Evolutionary conservation across 352 stramenopile species (phyloP).

Genomic region (Globisporangium solare): DNA sequence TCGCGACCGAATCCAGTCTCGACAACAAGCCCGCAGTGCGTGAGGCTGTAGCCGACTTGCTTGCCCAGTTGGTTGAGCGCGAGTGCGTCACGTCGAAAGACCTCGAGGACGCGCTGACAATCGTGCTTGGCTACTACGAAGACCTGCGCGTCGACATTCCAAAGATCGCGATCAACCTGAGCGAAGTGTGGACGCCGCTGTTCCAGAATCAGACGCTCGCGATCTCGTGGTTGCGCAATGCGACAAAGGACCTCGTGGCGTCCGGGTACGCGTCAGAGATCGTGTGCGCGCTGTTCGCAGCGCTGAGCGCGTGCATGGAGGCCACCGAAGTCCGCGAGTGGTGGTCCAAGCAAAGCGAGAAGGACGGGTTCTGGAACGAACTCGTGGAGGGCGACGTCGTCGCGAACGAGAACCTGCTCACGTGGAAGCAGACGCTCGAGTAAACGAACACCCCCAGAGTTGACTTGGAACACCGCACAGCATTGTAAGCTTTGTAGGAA

Average conservation of each 20-base stretch:
- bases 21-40: conserved; percentile 47
- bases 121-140: conserved; percentile 61
- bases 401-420: conserved; percentile 9
- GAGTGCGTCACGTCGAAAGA: conserved; percentile 48
- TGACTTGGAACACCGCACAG: neutral
- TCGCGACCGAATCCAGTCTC: conserved; percentile 39
- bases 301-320: conserved; percentile 25
- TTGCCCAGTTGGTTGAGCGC: conserved; percentile 32
- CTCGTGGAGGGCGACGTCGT: conserved; percentile 1
- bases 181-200: conserved; percentile 55
- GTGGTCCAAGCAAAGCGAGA: conserved; percentile 43
- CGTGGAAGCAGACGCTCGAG: conserved; percentile 19
- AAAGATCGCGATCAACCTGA: conserved; percentile 46
- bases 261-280: conserved; percentile 47
- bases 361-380: conserved; percentile 24
- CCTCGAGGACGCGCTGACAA: conserved; percentile 48
- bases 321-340: conserved; percentile 38
- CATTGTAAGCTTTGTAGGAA: neutral
- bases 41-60: conserved; percentile 34
- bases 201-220: conserved; percentile 47
- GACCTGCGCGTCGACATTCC: conserved; percentile 74
- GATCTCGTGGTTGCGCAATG: conserved; percentile 36
- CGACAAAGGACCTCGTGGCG: conserved; percentile 17
- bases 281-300: conserved; percentile 33
- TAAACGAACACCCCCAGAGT: neutral